Evolutionary conservation across 257 asterid genomes (phyloP).

Genomic region (Echium plantagineum): DNA sequence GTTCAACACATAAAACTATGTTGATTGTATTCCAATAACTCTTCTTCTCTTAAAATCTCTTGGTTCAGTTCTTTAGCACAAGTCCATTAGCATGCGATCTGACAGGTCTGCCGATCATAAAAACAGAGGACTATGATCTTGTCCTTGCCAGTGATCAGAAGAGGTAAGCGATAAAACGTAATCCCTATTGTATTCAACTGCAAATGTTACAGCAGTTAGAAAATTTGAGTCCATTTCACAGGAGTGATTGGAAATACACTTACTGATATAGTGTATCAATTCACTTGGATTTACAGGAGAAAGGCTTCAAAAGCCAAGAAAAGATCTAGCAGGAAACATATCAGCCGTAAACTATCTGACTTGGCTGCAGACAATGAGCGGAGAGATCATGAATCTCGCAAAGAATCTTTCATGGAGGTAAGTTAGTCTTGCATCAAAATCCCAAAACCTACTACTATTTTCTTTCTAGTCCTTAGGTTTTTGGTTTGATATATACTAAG

Average conservation of each 20-base stretch:
- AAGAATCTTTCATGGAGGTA: neutral
- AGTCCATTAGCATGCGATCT: conserved; percentile 52
- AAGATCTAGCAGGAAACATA: neutral
- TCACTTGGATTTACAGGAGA: neutral
- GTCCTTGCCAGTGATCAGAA: conserved; percentile 23
- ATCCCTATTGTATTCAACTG: neutral
- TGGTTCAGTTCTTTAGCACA: conserved; percentile 43
- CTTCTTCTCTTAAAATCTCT: neutral
- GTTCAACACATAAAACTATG: neutral
- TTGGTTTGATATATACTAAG: no score
- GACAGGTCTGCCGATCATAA: conserved; percentile 31
- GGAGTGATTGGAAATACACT: no score
- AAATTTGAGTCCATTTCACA: no score
- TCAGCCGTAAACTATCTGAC: neutral
- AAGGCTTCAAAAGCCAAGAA: neutral
- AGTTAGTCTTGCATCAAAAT: neutral
- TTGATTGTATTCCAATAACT: neutral
- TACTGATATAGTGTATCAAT: neutral
- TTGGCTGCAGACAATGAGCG: neutral
- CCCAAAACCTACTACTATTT: no score
- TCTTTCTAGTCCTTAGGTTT: no score
- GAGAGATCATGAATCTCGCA: neutral
- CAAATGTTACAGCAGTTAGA: neutral
- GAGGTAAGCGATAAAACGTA: conserved; percentile 28
- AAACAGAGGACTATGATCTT: conserved; percentile 18